Conservation (phyloP, 768 basidiomycete species). For the Russula brevipes region DNA sequence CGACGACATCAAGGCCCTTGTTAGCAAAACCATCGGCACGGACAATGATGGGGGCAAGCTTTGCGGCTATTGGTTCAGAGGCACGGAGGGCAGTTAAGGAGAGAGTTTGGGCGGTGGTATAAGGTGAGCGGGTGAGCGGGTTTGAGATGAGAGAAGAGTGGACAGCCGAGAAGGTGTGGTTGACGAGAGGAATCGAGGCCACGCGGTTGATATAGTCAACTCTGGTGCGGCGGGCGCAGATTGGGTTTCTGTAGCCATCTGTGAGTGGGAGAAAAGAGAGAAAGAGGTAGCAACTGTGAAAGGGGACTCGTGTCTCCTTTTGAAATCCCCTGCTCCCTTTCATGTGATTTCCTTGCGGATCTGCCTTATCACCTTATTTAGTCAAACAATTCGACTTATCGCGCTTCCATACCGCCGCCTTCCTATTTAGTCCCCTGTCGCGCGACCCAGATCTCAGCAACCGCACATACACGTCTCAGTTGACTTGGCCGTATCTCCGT, state of each 20-base stretch:
- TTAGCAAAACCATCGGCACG: conserved; percentile 64
- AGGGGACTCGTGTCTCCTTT: background rate
- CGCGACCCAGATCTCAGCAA: background rate
- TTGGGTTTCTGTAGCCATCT: conserved; percentile 38
- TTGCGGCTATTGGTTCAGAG: conserved; percentile 60
- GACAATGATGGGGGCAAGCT: conserved; percentile 59
- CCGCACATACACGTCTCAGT: no score
- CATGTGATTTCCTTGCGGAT: conserved; percentile 14
- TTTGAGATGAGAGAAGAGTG: conserved; percentile 56
- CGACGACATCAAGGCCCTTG: conserved; percentile 68
- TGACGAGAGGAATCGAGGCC: conserved; percentile 68
- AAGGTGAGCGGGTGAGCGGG: conserved; percentile 57
- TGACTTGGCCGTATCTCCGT: background rate
- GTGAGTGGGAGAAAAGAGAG: background rate
- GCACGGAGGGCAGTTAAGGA: conserved; percentile 39
- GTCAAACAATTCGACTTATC: background rate
- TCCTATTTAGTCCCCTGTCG: background rate
- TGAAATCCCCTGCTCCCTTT: background rate
- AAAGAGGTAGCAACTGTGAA: background rate
- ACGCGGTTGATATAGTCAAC: conserved; percentile 58
- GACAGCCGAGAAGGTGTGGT: conserved; percentile 55
- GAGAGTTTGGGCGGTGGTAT: conserved; percentile 58
- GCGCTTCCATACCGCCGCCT: conserved; percentile 1
- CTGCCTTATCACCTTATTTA: background rate
- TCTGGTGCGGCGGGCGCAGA: conserved; percentile 40